Evolutionary conservation across 345 rosid species (phyloP).

Genomic region (Psidium guajava): DNA sequence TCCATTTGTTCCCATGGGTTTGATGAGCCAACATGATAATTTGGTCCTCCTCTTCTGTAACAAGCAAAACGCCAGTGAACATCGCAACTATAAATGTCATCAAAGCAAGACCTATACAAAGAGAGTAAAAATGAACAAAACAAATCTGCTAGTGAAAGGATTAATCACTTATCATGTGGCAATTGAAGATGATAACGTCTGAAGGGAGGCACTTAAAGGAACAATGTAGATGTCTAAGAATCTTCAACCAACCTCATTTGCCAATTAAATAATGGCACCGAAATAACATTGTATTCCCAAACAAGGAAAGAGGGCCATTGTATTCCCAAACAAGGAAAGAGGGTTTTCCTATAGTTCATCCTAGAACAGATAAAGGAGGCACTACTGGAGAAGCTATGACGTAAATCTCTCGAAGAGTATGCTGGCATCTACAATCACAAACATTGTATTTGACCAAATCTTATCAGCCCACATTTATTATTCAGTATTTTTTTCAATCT

Average conservation of each 20-base stretch:
- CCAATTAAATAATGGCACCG: background rate
- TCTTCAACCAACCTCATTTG: background rate
- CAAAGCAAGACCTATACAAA: background rate
- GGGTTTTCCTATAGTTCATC: background rate
- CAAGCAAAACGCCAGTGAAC: background rate
- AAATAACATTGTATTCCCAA: background rate
- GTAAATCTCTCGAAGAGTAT: background rate
- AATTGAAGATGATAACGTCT: background rate
- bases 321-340: background rate
- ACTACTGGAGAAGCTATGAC: background rate
- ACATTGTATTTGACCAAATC: background rate
- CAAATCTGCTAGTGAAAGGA: background rate
- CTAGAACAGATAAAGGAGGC: background rate
- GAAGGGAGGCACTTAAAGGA: background rate
- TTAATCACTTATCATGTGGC: background rate
- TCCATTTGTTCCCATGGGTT: constrained; percentile 90
- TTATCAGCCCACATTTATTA: background rate
- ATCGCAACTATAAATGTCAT: background rate
- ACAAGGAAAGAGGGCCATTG: background rate
- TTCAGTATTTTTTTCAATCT: background rate
- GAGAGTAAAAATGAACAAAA: background rate
- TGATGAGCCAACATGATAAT: constrained; percentile 61
- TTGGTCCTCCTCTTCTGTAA: constrained; percentile 72
- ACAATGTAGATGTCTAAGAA: background rate
- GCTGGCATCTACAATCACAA: background rate